These are phyloP conservation scores for Boletus rubropictus DNA, from an alignment of 768 basidiomycete genomes.

Conservation along the genomic window DNA sequence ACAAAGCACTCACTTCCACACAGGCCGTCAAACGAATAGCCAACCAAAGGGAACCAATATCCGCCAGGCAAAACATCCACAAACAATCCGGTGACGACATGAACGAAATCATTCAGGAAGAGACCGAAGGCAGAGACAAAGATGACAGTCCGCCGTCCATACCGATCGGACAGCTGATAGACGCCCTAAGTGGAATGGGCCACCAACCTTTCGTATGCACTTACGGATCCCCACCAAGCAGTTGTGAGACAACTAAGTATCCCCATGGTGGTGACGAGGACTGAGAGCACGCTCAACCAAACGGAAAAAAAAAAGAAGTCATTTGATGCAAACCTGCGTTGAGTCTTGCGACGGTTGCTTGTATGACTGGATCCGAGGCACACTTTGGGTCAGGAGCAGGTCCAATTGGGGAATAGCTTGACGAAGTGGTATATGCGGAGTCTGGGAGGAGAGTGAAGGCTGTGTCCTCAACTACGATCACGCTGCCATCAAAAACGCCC, in stretches of 20 bases:
- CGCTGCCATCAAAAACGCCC: background rate
- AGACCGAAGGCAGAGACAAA: slow-evolving; percentile 56
- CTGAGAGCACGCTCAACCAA: slow-evolving; percentile 32
- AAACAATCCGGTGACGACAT: slow-evolving; percentile 60
- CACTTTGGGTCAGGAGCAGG: slow-evolving; percentile 35
- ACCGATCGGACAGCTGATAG: slow-evolving; percentile 64
- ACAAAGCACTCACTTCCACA: slow-evolving; percentile 54
- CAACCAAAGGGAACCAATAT: slow-evolving; percentile 72
- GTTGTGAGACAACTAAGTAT: slow-evolving; percentile 72
- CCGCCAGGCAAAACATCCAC: slow-evolving; percentile 65
- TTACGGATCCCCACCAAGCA: slow-evolving; percentile 80
- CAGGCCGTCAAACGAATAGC: slow-evolving; percentile 60
- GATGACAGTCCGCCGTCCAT: slow-evolving; percentile 65
- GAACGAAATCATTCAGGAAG: slow-evolving; percentile 55
- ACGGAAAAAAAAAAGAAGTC: background rate
- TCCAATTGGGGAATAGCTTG: background rate
- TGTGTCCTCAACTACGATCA: background rate
- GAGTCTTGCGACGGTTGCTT: slow-evolving; percentile 65
- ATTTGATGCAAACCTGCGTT: slow-evolving; percentile 44
- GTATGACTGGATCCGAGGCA: slow-evolving; percentile 63
- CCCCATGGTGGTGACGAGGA: slow-evolving; percentile 60
- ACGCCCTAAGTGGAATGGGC: background rate
- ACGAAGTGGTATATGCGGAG: background rate
- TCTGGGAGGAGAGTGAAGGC: slow-evolving; percentile 3
- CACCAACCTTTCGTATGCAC: slow-evolving; percentile 22